phyloP scores from a whole-genome alignment of 106 monocot genomes.

The Xerophyta viscosa region DNA sequence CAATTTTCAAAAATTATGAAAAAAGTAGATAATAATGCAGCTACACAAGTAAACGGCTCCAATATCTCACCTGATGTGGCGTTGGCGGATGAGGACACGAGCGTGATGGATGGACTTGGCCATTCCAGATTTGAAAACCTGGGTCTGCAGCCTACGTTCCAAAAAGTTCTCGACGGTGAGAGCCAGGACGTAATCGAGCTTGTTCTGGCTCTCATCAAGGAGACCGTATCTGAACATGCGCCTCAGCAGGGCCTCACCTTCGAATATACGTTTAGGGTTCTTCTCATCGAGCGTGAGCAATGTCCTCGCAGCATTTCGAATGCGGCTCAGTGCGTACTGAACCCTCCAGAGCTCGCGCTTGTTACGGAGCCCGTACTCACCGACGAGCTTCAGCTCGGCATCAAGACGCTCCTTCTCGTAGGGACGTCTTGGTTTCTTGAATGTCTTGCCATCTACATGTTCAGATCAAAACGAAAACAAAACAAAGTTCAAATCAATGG shows the following conservation, averaged over 20 bases:
- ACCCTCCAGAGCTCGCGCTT: slow-evolving; percentile 36
- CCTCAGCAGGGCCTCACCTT: slow-evolving; percentile 30
- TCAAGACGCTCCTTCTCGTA: slow-evolving; percentile 36
- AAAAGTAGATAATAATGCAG: not conserved
- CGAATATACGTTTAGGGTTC: slow-evolving; percentile 28
- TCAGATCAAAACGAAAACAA: too few relatives aligned
- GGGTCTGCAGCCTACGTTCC: slow-evolving; percentile 23
- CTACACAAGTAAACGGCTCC: too few relatives aligned
- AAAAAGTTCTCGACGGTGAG: slow-evolving; percentile 31
- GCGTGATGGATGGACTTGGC: slow-evolving; percentile 87
- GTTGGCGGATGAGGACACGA: slow-evolving; percentile 79
- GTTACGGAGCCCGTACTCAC: slow-evolving; percentile 27
- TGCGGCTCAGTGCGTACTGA: slow-evolving; percentile 30
- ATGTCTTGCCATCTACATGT: slow-evolving; percentile 33
- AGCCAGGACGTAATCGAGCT: slow-evolving; percentile 31
- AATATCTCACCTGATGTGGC: slow-evolving; percentile 63
- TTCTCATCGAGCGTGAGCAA: slow-evolving; percentile 33
- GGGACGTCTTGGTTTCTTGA: slow-evolving; percentile 29
- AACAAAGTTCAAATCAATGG: too few relatives aligned
- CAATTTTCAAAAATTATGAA: not conserved
- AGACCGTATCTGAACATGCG: slow-evolving; percentile 32
- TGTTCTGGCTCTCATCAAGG: slow-evolving; percentile 32
- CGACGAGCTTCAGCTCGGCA: slow-evolving; percentile 29
- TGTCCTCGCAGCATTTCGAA: slow-evolving; percentile 29
- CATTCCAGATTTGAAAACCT: slow-evolving; percentile 57